These are phyloP conservation scores for Chytriomyces confervae DNA, from an alignment of 192 early-diverging fungal genomes.

Conservation along the genomic window DNA sequence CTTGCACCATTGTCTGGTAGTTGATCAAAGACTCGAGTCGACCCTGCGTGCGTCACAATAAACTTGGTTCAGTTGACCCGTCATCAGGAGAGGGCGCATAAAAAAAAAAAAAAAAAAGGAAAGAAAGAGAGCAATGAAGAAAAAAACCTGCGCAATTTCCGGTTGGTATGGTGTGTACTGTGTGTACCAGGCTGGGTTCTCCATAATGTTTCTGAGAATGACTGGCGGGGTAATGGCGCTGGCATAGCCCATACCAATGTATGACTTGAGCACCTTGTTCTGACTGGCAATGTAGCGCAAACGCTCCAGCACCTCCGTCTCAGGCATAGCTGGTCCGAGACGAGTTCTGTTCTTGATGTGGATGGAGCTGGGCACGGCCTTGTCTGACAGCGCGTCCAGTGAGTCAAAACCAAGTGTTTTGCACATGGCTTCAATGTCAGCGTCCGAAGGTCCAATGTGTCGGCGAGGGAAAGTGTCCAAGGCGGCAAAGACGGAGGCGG, in stretches of 20 bases:
- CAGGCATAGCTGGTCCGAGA: constrained; percentile 77
- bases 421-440: constrained; percentile 84
- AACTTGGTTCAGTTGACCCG: background rate
- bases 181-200: constrained; percentile 99
- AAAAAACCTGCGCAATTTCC: constrained; percentile 84
- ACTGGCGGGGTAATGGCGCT: constrained; percentile 90
- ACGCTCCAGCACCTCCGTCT: constrained; percentile 83
- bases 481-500: constrained; percentile 40
- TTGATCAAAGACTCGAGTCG: constrained; percentile 96
- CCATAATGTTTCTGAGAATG: constrained; percentile 95
- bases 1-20: constrained; percentile 95
- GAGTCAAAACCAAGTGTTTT: constrained; percentile 75
- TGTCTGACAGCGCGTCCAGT: constrained; percentile 81
- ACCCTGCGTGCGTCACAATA: constrained; percentile 50
- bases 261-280: constrained; percentile 92
- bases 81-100: no score
- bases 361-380: constrained; percentile 85
- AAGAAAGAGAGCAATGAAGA: background rate
- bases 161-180: constrained; percentile 99
- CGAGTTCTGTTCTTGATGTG: constrained; percentile 71
- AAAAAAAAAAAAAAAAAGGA: background rate
- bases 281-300: constrained; percentile 85
- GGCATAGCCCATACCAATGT: constrained; percentile 97
- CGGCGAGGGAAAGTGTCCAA: constrained; percentile 63
- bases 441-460: constrained; percentile 84